Percentiles rank a stretch among this genome's conserved stretches.
Conservation (phyloP, 129 eudicot genomes). For the Ambrosia artemisiifolia region DNA sequence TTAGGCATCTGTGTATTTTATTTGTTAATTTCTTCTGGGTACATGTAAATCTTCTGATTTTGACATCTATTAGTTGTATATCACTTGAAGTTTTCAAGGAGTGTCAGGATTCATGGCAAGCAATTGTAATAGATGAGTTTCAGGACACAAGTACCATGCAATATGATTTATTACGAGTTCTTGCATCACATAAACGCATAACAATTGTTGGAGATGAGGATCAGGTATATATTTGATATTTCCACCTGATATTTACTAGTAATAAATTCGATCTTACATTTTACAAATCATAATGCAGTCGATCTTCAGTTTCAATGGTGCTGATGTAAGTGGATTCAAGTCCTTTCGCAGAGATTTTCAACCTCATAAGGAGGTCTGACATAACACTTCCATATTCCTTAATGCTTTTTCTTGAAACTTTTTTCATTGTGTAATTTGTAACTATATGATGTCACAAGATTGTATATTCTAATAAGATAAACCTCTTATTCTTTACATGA, state of each 20-base stretch:
- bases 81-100: constrained; percentile 54
- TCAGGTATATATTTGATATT: constrained; percentile 51
- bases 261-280: neutral
- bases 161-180: constrained; percentile 58
- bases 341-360: constrained; percentile 92
- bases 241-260: neutral
- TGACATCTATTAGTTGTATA: constrained; percentile 8
- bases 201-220: constrained; percentile 98
- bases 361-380: constrained; percentile 72
- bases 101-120: constrained; percentile 83
- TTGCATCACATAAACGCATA: constrained; percentile 78
- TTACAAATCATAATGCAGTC: constrained; percentile 56
- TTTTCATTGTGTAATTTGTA: neutral
- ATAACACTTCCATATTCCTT: constrained; percentile 1
- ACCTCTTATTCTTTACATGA: constrained; percentile 7
- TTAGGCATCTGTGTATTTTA: constrained; percentile 25
- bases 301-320: constrained; percentile 94
- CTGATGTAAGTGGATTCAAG: constrained; percentile 80
- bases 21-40: neutral
- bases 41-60: constrained; percentile 13
- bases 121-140: constrained; percentile 89
- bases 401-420: neutral
- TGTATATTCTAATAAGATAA: neutral
- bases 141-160: constrained; percentile 98
- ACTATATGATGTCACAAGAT: constrained; percentile 6